Evolutionary conservation across 441 rosid genomes (phyloP), one percentile per base, ranked within the genome.

Genomic region (Gossypium davidsonii): DNA sequence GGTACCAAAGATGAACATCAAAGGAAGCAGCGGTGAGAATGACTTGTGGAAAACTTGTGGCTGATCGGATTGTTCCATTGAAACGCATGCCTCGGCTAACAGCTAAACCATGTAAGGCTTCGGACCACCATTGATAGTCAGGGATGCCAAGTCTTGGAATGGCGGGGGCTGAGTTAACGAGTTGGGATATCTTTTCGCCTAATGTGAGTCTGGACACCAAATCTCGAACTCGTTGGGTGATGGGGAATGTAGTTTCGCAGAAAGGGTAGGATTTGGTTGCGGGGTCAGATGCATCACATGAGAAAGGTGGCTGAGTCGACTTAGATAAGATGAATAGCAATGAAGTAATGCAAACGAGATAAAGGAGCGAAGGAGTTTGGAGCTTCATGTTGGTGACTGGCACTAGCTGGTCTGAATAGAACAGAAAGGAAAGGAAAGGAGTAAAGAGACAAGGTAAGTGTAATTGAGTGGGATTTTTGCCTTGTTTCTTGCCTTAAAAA

Each of bases 31-130:
- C 94, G 9, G 90, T 80, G 66, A 87, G 84, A 51, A 91, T 93
- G 70, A 91, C 95, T 64, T 91, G 97, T 79, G 97, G 98, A 75
- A 93, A 91, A 80, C 89, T 93, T 15, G 97, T 91, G 31, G 97
- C 95, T 1, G 83, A 75, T 59, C 53, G 77, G 56, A 89, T 87
- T 70, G 83, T 76, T 2, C 92, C 92, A 26, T 89, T 85, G 79
- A 93, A 88, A 49, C 72, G 77, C 67, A 89, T 84, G 57, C 98
- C 97, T 0, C 39, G 67, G 56, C 53, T 66, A 0, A 53, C 86
- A 11, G 93, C 86, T 1, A 91, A 89, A 1, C 98, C 95, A 12
- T 93, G 97, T 14, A 91, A 79, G 25, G 91, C 98, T 71, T 93
- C 98, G 0, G 98, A 91, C 95, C 97, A 91, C 95, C 98, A 93